A percentile compares a stretch with the other conserved stretches of the same genome.
phyloP scores from a whole-genome alignment of 306 rosid species.

The Sechiopsis laciniata region DNA sequence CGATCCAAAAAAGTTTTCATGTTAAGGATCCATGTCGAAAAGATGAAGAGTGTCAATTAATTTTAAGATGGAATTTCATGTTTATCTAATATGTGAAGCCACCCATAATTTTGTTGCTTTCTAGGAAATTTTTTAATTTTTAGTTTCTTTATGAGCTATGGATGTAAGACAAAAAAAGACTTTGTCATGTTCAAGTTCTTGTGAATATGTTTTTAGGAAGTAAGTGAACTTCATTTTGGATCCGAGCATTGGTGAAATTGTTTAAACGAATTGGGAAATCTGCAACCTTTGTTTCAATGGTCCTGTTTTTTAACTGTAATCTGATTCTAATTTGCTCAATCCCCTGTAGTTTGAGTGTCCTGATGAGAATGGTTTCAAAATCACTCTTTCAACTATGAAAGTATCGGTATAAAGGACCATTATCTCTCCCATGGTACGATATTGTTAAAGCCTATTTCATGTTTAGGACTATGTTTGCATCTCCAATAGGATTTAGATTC shows the following conservation, averaged over 20 bases:
- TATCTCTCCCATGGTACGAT: neutral
- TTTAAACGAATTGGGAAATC: neutral
- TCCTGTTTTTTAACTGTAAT: neutral
- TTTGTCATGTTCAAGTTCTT: constrained; percentile 3
- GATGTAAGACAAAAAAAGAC: neutral
- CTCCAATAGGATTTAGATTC: neutral
- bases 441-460: neutral
- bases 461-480: neutral
- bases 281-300: neutral
- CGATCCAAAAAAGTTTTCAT: no score
- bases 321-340: neutral
- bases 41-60: no score
- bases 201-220: neutral
- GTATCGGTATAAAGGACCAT: neutral
- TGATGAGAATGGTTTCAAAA: neutral
- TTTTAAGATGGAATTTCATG: no score
- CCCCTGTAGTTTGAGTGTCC: neutral
- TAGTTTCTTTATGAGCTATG: neutral
- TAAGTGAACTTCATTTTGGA: neutral
- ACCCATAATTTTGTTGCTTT: neutral
- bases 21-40: no score
- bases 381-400: neutral
- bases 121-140: no score
- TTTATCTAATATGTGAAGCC: neutral
- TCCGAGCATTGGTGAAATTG: neutral